Evolutionary conservation across 73 alveolate genomes (phyloP).

Genomic region (Paramecium sexaurelia): DNA sequence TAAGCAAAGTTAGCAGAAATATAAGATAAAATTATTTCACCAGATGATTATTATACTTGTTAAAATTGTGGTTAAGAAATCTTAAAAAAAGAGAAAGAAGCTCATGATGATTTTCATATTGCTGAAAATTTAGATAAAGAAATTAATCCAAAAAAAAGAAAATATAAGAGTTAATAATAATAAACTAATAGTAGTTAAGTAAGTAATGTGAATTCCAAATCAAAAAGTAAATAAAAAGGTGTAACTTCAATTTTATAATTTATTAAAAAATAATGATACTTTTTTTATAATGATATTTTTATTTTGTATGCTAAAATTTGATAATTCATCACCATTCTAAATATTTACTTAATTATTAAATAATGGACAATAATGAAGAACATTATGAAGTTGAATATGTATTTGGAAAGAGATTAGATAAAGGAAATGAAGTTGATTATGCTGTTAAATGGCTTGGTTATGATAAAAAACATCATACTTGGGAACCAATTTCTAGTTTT

Average conservation of each 20-base stretch:
- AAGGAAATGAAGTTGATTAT: not conserved
- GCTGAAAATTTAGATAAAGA: not conserved
- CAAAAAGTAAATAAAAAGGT: not conserved
- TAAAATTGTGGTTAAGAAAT: not conserved
- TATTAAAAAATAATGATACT: not conserved
- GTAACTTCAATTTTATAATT: not conserved
- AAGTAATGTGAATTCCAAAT: not conserved
- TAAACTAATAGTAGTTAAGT: not conserved
- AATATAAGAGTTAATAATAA: not conserved
- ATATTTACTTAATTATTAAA: not conserved
- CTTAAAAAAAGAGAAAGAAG: not conserved
- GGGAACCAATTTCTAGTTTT: constrained; percentile 26
- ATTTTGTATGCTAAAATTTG: constrained; percentile 13
- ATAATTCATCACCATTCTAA: not conserved
- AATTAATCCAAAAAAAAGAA: constrained; percentile 21
- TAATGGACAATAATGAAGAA: not conserved
- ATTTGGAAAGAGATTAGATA: not conserved
- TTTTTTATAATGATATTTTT: not conserved
- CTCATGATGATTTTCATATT: constrained; percentile 29
- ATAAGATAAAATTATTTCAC: not conserved
- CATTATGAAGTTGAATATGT: constrained; percentile 36
- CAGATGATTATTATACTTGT: constrained; percentile 2
- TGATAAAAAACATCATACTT: not conserved
- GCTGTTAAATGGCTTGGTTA: constrained; percentile 24
- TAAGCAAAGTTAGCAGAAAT: not conserved